Evolutionary conservation across 345 rosid species (phyloP).

Genomic region (Citrus glauca): DNA sequence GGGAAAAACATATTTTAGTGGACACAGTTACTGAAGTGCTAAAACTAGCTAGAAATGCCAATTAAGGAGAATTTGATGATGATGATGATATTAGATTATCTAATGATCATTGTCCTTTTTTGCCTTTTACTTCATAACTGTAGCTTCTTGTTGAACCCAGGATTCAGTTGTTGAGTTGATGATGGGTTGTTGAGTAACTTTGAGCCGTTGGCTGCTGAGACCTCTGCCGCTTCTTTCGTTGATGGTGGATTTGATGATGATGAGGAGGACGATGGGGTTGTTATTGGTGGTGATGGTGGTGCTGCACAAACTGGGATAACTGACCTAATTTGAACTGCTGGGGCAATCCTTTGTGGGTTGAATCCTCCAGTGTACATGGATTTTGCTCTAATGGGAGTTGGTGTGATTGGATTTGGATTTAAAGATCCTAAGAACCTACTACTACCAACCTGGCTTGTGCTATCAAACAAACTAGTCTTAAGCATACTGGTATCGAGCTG

Average conservation of each 20-base stretch:
- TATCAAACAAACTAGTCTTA: background rate
- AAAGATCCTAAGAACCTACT: conserved; percentile 17
- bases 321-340: conserved; percentile 73
- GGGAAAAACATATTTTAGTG: conserved; percentile 2
- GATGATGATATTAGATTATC: conserved; percentile 3
- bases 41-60: conserved; percentile 3
- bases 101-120: background rate
- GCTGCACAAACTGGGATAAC: conserved; percentile 78
- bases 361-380: conserved; percentile 30
- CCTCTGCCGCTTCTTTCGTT: conserved; percentile 7
- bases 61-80: background rate
- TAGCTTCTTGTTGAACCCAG: conserved; percentile 38
- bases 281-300: conserved; percentile 34
- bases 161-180: conserved; percentile 23
- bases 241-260: conserved; percentile 5
- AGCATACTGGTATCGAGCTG: background rate
- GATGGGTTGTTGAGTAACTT: conserved; percentile 16
- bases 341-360: conserved; percentile 38
- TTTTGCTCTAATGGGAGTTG: background rate
- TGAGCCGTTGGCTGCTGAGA: conserved; percentile 10
- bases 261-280: conserved; percentile 4
- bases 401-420: conserved; percentile 20
- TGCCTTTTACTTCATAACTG: conserved; percentile 5
- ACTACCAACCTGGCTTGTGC: conserved; percentile 8
- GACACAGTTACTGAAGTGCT: background rate